A percentile compares a stretch with the other conserved stretches of the same genome.
phyloP scores from a whole-genome alignment of 2,329 filamentous ascomycete genomes.

The Penicillium sp. region DNA sequence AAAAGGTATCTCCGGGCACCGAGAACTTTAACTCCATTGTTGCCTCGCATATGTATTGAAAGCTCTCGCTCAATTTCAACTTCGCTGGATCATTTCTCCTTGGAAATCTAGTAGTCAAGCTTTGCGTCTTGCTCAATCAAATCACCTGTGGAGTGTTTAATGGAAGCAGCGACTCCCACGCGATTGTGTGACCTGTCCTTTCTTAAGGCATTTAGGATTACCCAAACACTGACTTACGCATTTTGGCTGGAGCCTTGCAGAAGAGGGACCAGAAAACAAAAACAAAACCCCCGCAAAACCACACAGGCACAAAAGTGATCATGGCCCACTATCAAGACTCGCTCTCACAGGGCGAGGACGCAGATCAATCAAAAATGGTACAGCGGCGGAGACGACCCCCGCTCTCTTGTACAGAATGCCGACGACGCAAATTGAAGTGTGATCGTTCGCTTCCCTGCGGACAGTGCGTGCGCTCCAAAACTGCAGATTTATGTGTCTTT shows the following conservation, averaged over 20 bases:
- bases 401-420: constrained; percentile 67
- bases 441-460: constrained; percentile 70
- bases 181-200: not conserved
- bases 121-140: not conserved
- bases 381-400: constrained; percentile 63
- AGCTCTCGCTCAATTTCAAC: not conserved
- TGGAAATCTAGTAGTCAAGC: not conserved
- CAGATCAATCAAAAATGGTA: constrained; percentile 7
- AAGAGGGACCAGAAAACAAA: not conserved
- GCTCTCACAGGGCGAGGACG: constrained; percentile 6
- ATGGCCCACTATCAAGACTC: constrained; percentile 13
- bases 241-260: not conserved
- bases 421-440: constrained; percentile 75
- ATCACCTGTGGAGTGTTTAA: not conserved
- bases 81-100: not conserved
- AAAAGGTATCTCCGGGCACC: not conserved
- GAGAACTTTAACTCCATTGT: not conserved
- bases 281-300: not conserved
- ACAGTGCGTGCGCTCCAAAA: constrained; percentile 57
- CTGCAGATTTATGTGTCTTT: constrained; percentile 55
- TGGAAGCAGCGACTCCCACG: not conserved
- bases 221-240: not conserved
- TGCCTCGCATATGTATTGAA: not conserved
- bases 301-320: not conserved
- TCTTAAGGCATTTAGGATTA: not conserved